These are phyloP conservation scores for Trichophyton schoenleinii DNA, from an alignment of 2,329 filamentous ascomycete species.

Conservation along the genomic window DNA sequence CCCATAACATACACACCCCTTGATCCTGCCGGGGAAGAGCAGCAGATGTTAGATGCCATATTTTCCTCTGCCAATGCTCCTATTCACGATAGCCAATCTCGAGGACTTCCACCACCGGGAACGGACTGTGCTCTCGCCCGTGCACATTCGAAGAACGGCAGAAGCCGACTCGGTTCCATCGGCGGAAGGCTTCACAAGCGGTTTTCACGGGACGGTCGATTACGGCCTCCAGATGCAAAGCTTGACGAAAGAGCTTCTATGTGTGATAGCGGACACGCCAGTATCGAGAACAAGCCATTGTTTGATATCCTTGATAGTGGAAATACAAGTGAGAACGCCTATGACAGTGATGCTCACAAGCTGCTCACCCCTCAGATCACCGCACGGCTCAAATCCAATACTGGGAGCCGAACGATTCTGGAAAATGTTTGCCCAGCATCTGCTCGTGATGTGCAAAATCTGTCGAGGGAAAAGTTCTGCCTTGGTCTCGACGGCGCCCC, in stretches of 20 bases:
- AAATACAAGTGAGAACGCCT: conserved; percentile 27
- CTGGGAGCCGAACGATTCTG: not conserved
- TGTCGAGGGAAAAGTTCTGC: not conserved
- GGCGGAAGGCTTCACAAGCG: conserved; percentile 22
- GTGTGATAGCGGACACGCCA: not conserved
- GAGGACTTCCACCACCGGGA: not conserved
- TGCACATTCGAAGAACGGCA: not conserved
- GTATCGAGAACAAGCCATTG: conserved; percentile 10
- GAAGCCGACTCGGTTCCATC: conserved; percentile 11
- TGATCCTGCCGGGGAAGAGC: not conserved
- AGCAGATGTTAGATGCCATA: conserved; percentile 3
- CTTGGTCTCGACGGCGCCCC: not conserved
- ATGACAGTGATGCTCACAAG: conserved; percentile 32
- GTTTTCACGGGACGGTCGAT: conserved; percentile 23
- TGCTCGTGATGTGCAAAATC: not conserved
- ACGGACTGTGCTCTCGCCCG: not conserved
- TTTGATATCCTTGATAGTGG: conserved; percentile 20
- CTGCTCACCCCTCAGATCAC: conserved; percentile 24
- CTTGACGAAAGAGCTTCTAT: conserved; percentile 7
- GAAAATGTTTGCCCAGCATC: not conserved
- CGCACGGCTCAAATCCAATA: conserved; percentile 11
- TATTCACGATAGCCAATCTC: not conserved
- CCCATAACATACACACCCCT: conserved; percentile 1
- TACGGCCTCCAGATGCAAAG: conserved; percentile 9
- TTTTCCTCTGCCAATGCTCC: not conserved